These are phyloP conservation scores for Botrytis sinoallii DNA, from an alignment of 2,329 filamentous ascomycete species.

Conservation along the genomic window DNA sequence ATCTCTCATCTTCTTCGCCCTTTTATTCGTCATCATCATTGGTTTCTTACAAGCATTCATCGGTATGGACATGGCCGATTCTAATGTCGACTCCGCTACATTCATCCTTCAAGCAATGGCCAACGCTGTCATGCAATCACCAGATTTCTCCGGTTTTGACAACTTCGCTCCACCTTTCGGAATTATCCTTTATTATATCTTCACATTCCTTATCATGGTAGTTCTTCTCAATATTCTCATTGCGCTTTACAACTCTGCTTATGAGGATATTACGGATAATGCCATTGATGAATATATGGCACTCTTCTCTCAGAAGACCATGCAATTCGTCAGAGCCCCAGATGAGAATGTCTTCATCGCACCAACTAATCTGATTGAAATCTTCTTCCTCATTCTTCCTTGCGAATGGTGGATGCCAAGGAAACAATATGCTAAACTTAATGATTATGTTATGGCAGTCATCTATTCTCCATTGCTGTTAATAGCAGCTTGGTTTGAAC, in stretches of 20 bases:
- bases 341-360: slow-evolving; percentile 99
- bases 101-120: slow-evolving; percentile 82
- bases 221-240: slow-evolving; percentile 93
- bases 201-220: slow-evolving; percentile 96
- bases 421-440: slow-evolving; percentile 70
- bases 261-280: slow-evolving; percentile 78
- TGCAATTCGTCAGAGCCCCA: slow-evolving; percentile 93
- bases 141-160: slow-evolving; percentile 86
- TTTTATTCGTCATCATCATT: slow-evolving; percentile 78
- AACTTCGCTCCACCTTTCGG: slow-evolving; percentile 90
- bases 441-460: slow-evolving; percentile 82
- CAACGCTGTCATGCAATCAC: slow-evolving; percentile 87
- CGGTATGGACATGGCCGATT: slow-evolving; percentile 80
- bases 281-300: slow-evolving; percentile 95
- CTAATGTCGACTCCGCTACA: slow-evolving; percentile 61
- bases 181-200: slow-evolving; percentile 93
- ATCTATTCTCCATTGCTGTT: slow-evolving; percentile 83
- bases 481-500: slow-evolving; percentile 71
- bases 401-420: slow-evolving; percentile 96
- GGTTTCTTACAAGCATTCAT: slow-evolving; percentile 93
- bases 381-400: slow-evolving; percentile 72
- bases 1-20: slow-evolving; percentile 92
- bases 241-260: slow-evolving; percentile 93
- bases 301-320: slow-evolving; percentile 88
- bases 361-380: slow-evolving; percentile 90